phyloP scores from a whole-genome alignment of 495 filamentous ascomycete genomes.

The Aspergillus cristatus region DNA sequence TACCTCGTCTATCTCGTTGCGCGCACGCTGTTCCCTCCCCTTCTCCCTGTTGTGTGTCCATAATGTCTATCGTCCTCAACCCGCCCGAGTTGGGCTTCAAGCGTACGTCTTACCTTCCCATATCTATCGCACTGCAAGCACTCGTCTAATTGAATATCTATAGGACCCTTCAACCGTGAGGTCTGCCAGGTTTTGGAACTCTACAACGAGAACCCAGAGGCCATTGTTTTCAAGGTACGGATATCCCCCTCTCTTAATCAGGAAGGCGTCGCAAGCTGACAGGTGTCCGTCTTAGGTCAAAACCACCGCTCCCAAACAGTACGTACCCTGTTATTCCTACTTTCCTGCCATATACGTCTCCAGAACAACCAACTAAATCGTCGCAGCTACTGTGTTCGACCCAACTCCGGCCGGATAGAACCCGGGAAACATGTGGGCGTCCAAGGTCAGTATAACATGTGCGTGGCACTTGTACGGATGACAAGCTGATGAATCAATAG shows the following conservation, averaged over 20 bases:
- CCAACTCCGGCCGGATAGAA: constrained; percentile 93
- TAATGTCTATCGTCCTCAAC: constrained; percentile 90
- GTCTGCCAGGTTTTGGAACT: constrained; percentile 77
- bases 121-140: not conserved
- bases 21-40: not conserved
- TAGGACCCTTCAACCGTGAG: constrained; percentile 89
- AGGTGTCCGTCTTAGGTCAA: constrained; percentile 60
- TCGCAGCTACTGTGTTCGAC: constrained; percentile 88
- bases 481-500: constrained; percentile 33
- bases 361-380: not conserved
- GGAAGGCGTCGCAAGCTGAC: constrained; percentile 13
- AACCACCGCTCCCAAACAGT: constrained; percentile 99
- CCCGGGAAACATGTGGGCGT: constrained; percentile 82
- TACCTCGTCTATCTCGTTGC: constrained; percentile 10
- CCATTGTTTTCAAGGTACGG: constrained; percentile 91
- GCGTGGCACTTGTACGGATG: not conserved
- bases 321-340: constrained; percentile 31
- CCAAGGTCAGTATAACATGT: constrained; percentile 53
- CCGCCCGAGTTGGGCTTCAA: constrained; percentile 88
- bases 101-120: constrained; percentile 46
- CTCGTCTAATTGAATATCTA: constrained; percentile 13
- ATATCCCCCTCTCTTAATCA: not conserved
- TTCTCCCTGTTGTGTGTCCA: constrained; percentile 16
- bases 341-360: not conserved
- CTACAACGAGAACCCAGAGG: constrained; percentile 64